These are phyloP conservation scores for Eucalyptus rudis DNA, from an alignment of 345 rosid species.

Conservation along the genomic window DNA sequence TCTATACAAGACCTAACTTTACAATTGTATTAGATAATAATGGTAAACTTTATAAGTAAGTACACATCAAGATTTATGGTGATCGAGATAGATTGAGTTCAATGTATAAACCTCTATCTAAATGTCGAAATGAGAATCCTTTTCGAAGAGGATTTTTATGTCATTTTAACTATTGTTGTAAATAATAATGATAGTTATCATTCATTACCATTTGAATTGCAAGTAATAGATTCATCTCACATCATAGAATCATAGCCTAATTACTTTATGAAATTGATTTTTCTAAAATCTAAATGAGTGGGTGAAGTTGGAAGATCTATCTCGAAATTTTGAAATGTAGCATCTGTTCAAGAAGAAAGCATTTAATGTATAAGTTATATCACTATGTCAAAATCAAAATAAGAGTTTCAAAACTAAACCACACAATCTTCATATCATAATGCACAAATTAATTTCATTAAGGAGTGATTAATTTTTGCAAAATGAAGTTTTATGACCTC, in stretches of 20 bases:
- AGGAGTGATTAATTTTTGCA: background rate
- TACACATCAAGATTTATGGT: background rate
- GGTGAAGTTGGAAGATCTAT: background rate
- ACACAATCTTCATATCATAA: background rate
- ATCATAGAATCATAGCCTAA: background rate
- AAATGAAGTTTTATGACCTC: background rate
- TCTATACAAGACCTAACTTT: background rate
- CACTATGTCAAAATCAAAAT: background rate
- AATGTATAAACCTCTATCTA: background rate
- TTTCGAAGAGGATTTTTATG: background rate
- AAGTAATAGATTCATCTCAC: background rate
- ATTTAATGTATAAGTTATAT: background rate
- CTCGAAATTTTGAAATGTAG: background rate
- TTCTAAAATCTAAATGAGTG: background rate
- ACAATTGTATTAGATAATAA: background rate
- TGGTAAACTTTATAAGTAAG: background rate
- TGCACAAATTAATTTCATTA: background rate
- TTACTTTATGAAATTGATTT: background rate
- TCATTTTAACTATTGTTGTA: background rate
- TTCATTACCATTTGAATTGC: background rate
- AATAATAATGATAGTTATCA: background rate
- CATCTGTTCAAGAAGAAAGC: background rate
- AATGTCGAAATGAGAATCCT: background rate
- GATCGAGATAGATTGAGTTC: background rate
- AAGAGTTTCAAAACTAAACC: background rate